Base-by-base conservation (phyloP, 192 early-diverging fungal genomes). In the Jimgerdemannia lactiflua region DNA sequence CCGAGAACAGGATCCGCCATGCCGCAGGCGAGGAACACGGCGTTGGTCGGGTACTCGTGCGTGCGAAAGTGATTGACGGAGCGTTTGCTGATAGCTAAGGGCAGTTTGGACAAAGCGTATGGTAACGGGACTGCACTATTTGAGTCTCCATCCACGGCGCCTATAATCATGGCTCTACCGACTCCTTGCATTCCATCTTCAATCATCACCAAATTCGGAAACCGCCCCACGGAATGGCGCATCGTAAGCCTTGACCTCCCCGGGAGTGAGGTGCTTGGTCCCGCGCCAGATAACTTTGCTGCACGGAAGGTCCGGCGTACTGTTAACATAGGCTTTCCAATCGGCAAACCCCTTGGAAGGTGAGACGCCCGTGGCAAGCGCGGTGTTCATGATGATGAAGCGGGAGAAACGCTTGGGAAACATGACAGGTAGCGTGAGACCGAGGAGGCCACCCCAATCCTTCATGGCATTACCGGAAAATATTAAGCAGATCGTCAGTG, bases 161-260 rank as follows among this genome's bases (percentile, higher is more conserved):
- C 14, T 18, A 14, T 65, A 19, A 19, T 19, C 64, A 18, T 1
- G 64, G 64, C 14, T 14, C 14, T 65, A 65, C 19, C 64, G 14
- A 65, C 64, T 65, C 64, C 64, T 65, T 65, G 0, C 64, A 65
- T 65, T 18, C 19, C 64, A 18, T 65, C 64, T 19, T 19, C 14
- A 18, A 65, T 65, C 64, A 65, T 64, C 64, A 64, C 64, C 10
- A 64, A n/a, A n/a, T 64, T 64, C 11, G 64, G 64, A 65, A 65
- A 65, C 0, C 64, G 64, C 19, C 64, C 1, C 64, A 65, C 64
- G 64, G 19, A 18, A 65, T 14, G 64, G 64, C 19, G 64, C 64
- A 19, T 65, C 64, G 0, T 65, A 65, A 19, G 64, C 64, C 14
- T 65, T 19, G 19, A 65, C 19, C 64, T 65, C 64, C 64, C 14